Evolutionary conservation across 2,329 filamentous ascomycete genomes (phyloP).

Genomic region (Fusarium sp.): DNA sequence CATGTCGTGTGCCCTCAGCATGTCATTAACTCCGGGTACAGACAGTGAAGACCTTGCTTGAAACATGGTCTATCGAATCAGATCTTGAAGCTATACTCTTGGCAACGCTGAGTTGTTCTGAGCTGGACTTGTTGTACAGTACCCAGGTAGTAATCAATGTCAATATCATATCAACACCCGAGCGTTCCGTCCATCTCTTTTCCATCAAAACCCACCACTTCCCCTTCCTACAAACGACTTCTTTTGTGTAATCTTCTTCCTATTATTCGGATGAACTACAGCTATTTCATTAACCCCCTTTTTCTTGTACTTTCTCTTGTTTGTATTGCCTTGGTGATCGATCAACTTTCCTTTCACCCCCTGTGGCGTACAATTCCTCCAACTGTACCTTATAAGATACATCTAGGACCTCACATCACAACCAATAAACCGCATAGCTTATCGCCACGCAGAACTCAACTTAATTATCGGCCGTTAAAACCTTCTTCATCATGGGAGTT

Average conservation of each 20-base stretch:
- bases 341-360: too few species aligned
- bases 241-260: background rate
- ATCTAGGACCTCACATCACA: background rate
- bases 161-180: conserved; percentile 12
- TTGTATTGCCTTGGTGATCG: background rate
- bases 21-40: conserved; percentile 24
- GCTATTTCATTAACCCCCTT: background rate
- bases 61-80: background rate
- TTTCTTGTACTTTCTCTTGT: background rate
- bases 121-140: conserved; percentile 3
- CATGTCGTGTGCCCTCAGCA: conserved; percentile 33
- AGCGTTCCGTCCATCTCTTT: conserved; percentile 24
- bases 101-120: background rate
- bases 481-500: conserved; percentile 52
- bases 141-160: conserved; percentile 12
- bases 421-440: background rate
- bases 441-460: background rate
- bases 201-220: conserved; percentile 30
- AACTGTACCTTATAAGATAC: conserved; percentile 1
- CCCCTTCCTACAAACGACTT: conserved; percentile 2
- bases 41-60: conserved; percentile 2
- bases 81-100: conserved; percentile 5
- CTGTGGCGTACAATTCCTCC: background rate
- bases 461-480: background rate
- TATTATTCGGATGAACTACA: background rate